Evolutionary conservation across 805 yeast genomes (phyloP).

Genomic region (Yarrowia phangngaensis): DNA sequence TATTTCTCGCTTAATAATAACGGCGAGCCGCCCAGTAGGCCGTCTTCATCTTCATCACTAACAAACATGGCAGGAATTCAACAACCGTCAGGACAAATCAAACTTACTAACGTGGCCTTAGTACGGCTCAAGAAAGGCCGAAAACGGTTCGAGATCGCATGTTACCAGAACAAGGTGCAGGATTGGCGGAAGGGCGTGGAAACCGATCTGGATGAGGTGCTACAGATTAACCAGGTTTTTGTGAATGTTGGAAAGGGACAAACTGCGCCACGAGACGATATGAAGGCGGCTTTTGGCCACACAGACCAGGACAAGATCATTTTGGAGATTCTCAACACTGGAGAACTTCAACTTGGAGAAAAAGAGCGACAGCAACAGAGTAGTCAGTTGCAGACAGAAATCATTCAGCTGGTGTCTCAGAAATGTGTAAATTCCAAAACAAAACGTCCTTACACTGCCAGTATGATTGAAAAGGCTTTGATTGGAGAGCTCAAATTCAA

Average conservation of each 20-base stretch:
- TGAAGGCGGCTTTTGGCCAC: conserved; percentile 67
- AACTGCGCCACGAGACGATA: conserved; percentile 83
- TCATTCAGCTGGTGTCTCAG: conserved; percentile 75
- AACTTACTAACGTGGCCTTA: conserved; percentile 87
- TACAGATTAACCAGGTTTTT: conserved; percentile 94
- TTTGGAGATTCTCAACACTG: conserved; percentile 77
- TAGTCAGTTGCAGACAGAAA: conserved; percentile 72
- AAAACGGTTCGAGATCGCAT: conserved; percentile 89
- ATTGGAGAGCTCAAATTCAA: conserved; percentile 69
- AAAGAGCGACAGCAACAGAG: conserved; percentile 80
- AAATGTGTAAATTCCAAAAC: conserved; percentile 89
- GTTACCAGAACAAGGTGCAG: conserved; percentile 95
- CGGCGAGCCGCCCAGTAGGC: too few species aligned
- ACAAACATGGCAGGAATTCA: conserved; percentile 52
- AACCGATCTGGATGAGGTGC: conserved; percentile 89
- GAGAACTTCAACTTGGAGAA: conserved; percentile 92
- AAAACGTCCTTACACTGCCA: conserved; percentile 87
- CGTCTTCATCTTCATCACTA: too few species aligned
- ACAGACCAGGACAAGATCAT: conserved; percentile 72
- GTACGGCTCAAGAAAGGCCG: conserved; percentile 86
- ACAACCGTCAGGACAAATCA: conserved; percentile 87
- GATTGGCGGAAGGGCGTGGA: conserved; percentile 88
- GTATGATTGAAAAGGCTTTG: conserved; percentile 86
- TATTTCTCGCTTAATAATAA: too few species aligned
- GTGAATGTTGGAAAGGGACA: conserved; percentile 90